phyloP scores from a whole-genome alignment of 148 eudicot genomes.

The Simmondsia chinensis region DNA sequence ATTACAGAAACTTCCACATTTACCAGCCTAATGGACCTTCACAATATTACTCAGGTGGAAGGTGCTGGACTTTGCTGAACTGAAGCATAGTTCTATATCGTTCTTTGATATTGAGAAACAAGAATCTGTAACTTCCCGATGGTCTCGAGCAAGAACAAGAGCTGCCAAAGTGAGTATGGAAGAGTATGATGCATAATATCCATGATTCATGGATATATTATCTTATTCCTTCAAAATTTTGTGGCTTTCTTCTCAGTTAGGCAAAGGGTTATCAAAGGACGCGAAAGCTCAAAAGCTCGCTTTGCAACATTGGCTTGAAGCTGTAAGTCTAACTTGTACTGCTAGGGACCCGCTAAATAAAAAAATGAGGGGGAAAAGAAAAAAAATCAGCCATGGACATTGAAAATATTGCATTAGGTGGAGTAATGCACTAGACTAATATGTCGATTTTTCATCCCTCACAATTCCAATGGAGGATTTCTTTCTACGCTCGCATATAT shows the following conservation, averaged over 20 bases:
- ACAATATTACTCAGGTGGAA: no score
- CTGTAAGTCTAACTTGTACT: conserved; percentile 27
- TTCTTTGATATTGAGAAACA: conserved; percentile 46
- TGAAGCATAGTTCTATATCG: conserved; percentile 48
- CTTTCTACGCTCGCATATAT: no score
- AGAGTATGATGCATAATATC: neutral
- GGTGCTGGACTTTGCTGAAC: conserved; percentile 58
- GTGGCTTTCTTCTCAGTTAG: conserved; percentile 23
- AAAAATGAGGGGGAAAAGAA: no score
- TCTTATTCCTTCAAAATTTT: neutral
- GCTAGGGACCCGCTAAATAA: no score
- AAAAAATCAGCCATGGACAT: no score
- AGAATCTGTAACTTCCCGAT: conserved; percentile 40
- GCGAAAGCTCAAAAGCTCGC: conserved; percentile 58
- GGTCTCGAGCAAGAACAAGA: conserved; percentile 60
- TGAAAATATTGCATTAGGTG: neutral
- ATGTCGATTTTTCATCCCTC: no score
- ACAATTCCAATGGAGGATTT: no score
- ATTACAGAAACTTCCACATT: no score
- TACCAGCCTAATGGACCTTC: no score
- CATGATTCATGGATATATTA: neutral
- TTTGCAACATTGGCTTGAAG: conserved; percentile 66
- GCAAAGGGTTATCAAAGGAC: conserved; percentile 54
- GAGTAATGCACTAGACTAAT: no score
- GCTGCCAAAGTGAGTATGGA: conserved; percentile 43